phyloP scores from a whole-genome alignment of 176 grass and related monocot species.

The Carex parvula region DNA sequence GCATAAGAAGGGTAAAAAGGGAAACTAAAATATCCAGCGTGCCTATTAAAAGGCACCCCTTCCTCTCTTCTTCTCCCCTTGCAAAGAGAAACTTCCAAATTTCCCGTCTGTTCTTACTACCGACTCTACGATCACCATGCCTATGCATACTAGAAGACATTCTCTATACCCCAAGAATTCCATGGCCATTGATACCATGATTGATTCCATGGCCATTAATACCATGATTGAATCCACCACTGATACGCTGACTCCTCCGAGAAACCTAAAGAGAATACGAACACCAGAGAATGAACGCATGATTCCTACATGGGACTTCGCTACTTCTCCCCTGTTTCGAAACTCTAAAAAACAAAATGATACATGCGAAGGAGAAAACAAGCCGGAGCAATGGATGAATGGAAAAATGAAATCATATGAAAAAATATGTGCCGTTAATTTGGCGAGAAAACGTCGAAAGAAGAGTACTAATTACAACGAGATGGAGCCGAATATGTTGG shows the following conservation, averaged over 20 bases:
- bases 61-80: background rate
- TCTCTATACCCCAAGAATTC: constrained; percentile 27
- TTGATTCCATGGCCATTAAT: background rate
- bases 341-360: background rate
- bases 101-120: background rate
- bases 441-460: background rate
- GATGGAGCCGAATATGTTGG: constrained; percentile 32
- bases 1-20: background rate
- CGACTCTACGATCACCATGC: constrained; percentile 32
- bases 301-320: background rate
- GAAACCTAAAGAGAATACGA: background rate
- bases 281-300: background rate
- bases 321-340: background rate
- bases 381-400: background rate
- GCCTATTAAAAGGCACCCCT: background rate
- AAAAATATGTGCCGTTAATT: background rate
- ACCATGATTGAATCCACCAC: background rate
- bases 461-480: background rate
- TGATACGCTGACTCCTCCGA: background rate
- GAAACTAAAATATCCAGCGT: background rate
- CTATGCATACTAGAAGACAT: constrained; percentile 53
- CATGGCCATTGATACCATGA: background rate
- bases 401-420: background rate
- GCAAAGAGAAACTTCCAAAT: background rate
- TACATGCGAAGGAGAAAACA: background rate